These are phyloP conservation scores for Geranomyces michiganensis DNA, from an alignment of 192 early-diverging fungal genomes.

Conservation along the genomic window DNA sequence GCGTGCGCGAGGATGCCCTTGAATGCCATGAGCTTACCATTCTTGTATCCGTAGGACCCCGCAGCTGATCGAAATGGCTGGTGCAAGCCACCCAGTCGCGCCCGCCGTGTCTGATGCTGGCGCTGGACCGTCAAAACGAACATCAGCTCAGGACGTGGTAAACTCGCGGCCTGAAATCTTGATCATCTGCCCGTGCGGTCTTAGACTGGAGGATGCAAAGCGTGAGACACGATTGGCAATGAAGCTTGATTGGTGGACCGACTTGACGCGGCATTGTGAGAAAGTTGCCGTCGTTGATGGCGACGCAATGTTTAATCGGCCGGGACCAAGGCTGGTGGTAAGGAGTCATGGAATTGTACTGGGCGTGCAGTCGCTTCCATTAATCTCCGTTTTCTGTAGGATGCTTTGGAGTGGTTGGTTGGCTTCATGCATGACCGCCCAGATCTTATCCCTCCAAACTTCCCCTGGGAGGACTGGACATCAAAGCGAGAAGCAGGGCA, in stretches of 20 bases:
- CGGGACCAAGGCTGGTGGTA: slow-evolving; percentile 54
- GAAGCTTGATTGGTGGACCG: slow-evolving; percentile 40
- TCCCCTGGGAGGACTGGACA: slow-evolving; percentile 44
- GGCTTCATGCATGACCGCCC: slow-evolving; percentile 45
- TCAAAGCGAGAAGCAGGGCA: background rate
- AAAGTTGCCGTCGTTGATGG: slow-evolving; percentile 58
- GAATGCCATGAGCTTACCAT: background rate
- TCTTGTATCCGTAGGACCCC: slow-evolving; percentile 37
- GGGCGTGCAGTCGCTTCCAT: background rate
- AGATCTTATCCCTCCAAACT: slow-evolving; percentile 44
- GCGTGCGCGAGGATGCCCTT: too few species aligned
- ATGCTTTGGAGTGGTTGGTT: slow-evolving; percentile 59
- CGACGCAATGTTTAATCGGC: slow-evolving; percentile 61
- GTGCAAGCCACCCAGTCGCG: slow-evolving; percentile 44
- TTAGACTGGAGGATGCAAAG: slow-evolving; percentile 45
- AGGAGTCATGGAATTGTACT: background rate
- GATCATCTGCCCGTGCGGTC: slow-evolving; percentile 54
- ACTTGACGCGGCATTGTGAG: slow-evolving; percentile 18
- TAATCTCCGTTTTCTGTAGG: slow-evolving; percentile 16
- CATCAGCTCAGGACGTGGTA: slow-evolving; percentile 33
- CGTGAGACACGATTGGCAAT: slow-evolving; percentile 35
- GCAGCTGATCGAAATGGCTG: slow-evolving; percentile 57
- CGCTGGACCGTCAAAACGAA: slow-evolving; percentile 43
- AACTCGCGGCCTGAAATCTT: slow-evolving; percentile 45
- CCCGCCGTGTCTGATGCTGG: slow-evolving; percentile 29